phyloP scores from a whole-genome alignment of 495 filamentous ascomycete species.

The Tuber brumale region DNA sequence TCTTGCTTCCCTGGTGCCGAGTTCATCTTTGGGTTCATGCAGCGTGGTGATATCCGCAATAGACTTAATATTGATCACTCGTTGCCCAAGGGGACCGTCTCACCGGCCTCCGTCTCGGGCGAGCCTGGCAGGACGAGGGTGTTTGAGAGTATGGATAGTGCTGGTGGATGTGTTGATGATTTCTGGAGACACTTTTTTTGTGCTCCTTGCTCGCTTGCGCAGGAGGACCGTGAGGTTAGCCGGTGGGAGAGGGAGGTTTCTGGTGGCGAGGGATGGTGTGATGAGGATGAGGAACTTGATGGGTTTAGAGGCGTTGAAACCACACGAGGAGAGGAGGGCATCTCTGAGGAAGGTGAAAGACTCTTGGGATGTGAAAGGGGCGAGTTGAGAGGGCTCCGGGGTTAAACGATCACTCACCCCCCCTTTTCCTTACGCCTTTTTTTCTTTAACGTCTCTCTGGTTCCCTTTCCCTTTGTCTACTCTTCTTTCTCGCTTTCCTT shows the following conservation, averaged over 20 bases:
- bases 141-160: conserved; percentile 36
- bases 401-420: not conserved
- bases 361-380: conserved; percentile 27
- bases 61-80: conserved; percentile 36
- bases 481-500: not conserved
- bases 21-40: conserved; percentile 38
- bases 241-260: conserved; percentile 34
- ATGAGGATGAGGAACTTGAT: conserved; percentile 14
- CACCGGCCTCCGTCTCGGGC: conserved; percentile 21
- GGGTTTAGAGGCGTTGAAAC: conserved; percentile 16
- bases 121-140: conserved; percentile 13
- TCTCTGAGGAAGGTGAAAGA: conserved; percentile 34
- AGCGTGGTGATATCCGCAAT: conserved; percentile 38
- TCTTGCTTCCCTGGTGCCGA: conserved; percentile 34
- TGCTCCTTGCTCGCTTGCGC: conserved; percentile 35
- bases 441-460: not conserved
- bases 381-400: conserved; percentile 5
- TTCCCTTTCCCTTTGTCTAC: not conserved
- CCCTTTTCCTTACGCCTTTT: not conserved
- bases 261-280: conserved; percentile 26
- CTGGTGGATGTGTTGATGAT: conserved; percentile 36
- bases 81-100: conserved; percentile 26
- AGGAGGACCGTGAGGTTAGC: conserved; percentile 40
- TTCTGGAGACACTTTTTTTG: conserved; percentile 39
- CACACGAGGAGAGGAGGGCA: conserved; percentile 18